Conservation (phyloP, 805 yeast species). For the Saturnispora besseyi region DNA sequence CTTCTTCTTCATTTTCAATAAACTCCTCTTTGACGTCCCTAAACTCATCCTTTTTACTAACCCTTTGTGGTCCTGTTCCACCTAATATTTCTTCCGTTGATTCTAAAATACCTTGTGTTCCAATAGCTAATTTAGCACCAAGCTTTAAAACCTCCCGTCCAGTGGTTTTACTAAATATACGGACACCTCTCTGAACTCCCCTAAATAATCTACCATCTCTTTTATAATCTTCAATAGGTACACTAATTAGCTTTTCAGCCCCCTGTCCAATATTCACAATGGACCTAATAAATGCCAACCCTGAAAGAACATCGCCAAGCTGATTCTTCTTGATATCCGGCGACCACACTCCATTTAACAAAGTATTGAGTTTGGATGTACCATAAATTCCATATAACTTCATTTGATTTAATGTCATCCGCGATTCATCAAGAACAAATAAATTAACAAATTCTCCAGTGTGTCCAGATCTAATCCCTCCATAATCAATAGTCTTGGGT, state of each 20-base stretch:
- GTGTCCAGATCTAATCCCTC: constrained; percentile 79
- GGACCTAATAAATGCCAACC: constrained; percentile 74
- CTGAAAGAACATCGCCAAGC: constrained; percentile 70
- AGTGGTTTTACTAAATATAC: constrained; percentile 65
- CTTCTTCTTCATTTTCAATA: constrained; percentile 23
- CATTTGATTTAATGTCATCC: constrained; percentile 51
- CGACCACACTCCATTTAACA: constrained; percentile 67
- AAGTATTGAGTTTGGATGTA: constrained; percentile 45
- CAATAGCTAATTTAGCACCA: constrained; percentile 80
- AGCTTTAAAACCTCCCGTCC: constrained; percentile 71
- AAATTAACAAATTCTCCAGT: constrained; percentile 82
- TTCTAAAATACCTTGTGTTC: constrained; percentile 76
- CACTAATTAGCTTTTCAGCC: constrained; percentile 58
- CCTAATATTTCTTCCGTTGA: constrained; percentile 72
- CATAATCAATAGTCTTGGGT: constrained; percentile 81
- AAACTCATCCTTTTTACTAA: constrained; percentile 2
- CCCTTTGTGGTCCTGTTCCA: constrained; percentile 47
- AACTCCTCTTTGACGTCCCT: constrained; percentile 22
- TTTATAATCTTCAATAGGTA: constrained; percentile 66
- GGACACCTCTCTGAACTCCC: constrained; percentile 68
- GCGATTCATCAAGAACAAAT: constrained; percentile 81
- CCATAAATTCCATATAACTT: constrained; percentile 73
- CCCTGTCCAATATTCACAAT: constrained; percentile 73
- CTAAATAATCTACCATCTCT: constrained; percentile 63
- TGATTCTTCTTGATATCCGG: constrained; percentile 84